Percentiles rank a stretch among this genome's conserved stretches.
These are phyloP conservation scores for Populus deltoides DNA, from an alignment of 345 rosid species.

Conservation along the genomic window DNA sequence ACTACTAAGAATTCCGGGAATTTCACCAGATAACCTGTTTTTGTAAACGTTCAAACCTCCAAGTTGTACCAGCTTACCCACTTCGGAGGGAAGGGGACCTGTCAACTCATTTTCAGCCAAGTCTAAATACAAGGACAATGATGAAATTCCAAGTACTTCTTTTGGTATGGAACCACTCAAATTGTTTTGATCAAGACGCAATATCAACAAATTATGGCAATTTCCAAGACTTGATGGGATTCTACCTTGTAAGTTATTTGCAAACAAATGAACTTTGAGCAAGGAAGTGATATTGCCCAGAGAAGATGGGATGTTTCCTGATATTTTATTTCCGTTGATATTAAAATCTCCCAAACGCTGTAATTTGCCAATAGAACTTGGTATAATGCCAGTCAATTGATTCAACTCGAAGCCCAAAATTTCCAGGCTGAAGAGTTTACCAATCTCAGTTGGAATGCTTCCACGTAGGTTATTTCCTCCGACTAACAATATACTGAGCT, in stretches of 20 bases:
- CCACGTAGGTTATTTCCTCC: background rate
- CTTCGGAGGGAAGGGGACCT: background rate
- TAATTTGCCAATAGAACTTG: background rate
- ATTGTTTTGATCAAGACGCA: too few relatives aligned
- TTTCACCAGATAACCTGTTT: background rate
- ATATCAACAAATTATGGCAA: too few relatives aligned
- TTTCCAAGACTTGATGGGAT: background rate
- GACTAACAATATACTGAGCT: fast-evolving
- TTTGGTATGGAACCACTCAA: background rate
- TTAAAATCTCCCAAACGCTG: background rate
- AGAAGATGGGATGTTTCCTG: slow-evolving; percentile 12
- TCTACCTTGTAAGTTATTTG: slow-evolving; percentile 14
- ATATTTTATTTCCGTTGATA: background rate
- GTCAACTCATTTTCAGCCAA: slow-evolving; percentile 2
- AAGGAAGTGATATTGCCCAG: background rate
- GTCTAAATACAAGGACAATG: background rate
- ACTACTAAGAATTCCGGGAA: background rate
- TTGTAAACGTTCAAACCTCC: background rate
- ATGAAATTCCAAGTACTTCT: background rate
- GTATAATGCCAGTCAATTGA: too few relatives aligned
- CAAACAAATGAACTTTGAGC: background rate
- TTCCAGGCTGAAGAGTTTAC: slow-evolving; percentile 1
- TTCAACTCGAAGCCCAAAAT: too few relatives aligned
- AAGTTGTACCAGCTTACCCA: background rate
- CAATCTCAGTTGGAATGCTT: background rate